Evolutionary conservation across 805 yeast species (phyloP).

Genomic region (Wickerhamomyces canadensis): DNA sequence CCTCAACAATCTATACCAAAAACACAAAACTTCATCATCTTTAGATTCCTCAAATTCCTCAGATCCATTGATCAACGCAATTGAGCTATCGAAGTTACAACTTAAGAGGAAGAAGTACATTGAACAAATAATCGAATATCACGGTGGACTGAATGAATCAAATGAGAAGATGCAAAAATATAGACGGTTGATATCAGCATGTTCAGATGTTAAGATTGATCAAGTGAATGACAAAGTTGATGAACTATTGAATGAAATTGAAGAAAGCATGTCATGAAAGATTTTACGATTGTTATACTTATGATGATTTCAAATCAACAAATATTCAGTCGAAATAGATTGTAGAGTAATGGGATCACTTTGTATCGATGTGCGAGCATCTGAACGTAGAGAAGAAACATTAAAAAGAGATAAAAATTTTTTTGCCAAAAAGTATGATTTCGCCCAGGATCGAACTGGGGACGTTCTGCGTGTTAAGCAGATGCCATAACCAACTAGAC

Average conservation of each 20-base stretch:
- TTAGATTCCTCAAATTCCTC: neutral
- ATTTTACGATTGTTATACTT: too few relatives aligned
- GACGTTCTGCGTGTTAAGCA: conserved; percentile 99
- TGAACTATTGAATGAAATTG: conserved; percentile 1
- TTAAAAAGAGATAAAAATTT: conserved; percentile 9
- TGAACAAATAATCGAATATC: conserved; percentile 27
- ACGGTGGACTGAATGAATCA: conserved; percentile 24
- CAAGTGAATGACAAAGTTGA: conserved; percentile 63
- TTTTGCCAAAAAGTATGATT: too few relatives aligned
- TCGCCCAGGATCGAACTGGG: conserved; percentile 99
- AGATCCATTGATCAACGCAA: conserved; percentile 19
- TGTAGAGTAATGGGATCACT: too few relatives aligned
- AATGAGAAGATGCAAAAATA: conserved; percentile 59
- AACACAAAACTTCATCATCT: neutral
- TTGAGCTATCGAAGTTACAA: conserved; percentile 38
- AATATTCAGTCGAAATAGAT: too few relatives aligned
- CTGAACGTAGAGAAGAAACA: too few relatives aligned
- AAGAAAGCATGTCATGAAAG: neutral
- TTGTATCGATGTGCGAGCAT: too few relatives aligned
- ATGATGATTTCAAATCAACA: too few relatives aligned
- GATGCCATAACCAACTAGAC: conserved; percentile 99
- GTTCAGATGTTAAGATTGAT: conserved; percentile 61
- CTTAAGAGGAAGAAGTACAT: conserved; percentile 32
- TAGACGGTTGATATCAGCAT: conserved; percentile 59
- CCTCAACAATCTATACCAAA: conserved; percentile 7